Percentiles rank a stretch among this genome's conserved stretches.
Conservation (phyloP, 768 basidiomycete genomes). For the Agaricus subrufescens region DNA sequence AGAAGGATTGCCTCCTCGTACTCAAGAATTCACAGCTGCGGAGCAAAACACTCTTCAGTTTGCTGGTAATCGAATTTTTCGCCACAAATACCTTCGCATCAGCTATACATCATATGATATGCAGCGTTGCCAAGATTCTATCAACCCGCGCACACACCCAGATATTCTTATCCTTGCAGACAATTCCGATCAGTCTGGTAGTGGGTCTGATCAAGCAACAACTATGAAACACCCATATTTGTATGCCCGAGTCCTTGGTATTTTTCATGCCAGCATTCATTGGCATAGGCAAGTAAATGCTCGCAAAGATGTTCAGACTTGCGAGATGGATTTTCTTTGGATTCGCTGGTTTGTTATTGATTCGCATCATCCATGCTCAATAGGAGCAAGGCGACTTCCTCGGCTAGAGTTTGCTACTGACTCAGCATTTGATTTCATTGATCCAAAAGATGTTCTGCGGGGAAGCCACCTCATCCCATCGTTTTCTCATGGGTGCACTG, state of each 20-base stretch:
- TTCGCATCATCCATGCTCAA: conserved; percentile 19
- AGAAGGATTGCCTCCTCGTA: not conserved
- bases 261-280: conserved; percentile 22
- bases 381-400: conserved; percentile 22
- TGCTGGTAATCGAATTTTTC: conserved; percentile 21
- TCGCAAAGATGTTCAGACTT: conserved; percentile 12
- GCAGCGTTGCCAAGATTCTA: conserved; percentile 25
- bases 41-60: conserved; percentile 17
- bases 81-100: not conserved
- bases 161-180: conserved; percentile 22
- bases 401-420: conserved; percentile 30
- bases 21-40: conserved; percentile 13
- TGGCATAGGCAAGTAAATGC: not conserved
- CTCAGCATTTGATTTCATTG: conserved; percentile 27
- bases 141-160: conserved; percentile 24
- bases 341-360: conserved; percentile 28
- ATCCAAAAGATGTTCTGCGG: conserved; percentile 28
- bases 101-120: conserved; percentile 35
- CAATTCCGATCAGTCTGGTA: not conserved
- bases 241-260: conserved; percentile 15
- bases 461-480: conserved; percentile 29
- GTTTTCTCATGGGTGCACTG: conserved; percentile 11
- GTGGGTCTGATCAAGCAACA: too few relatives aligned
- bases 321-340: conserved; percentile 31
- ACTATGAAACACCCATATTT: not conserved